Percentiles rank a stretch among this genome's conserved stretches.
Evolutionary conservation across 805 yeast genomes (phyloP).

Genomic region (Kluyveromyces lactis): DNA sequence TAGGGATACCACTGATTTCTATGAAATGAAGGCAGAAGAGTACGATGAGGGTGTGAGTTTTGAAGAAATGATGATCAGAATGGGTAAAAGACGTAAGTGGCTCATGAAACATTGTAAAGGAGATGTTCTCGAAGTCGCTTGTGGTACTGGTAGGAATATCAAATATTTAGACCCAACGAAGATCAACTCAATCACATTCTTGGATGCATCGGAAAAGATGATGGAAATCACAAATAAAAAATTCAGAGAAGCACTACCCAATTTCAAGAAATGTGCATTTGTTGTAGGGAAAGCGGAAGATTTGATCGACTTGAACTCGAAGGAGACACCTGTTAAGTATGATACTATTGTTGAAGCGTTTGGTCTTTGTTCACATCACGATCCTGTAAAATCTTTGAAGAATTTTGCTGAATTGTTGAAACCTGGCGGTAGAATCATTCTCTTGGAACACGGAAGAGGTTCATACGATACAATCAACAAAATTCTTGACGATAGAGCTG

Average conservation of each 20-base stretch:
- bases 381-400: constrained; percentile 74
- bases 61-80: constrained; percentile 38
- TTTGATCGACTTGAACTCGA: constrained; percentile 46
- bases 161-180: constrained; percentile 55
- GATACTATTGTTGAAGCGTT: constrained; percentile 92
- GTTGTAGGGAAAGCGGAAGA: constrained; percentile 89
- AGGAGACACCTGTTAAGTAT: constrained; percentile 43
- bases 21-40: constrained; percentile 66
- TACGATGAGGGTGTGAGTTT: constrained; percentile 72
- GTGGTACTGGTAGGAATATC: constrained; percentile 94
- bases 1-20: constrained; percentile 73
- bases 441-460: constrained; percentile 91
- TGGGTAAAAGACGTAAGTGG: constrained; percentile 65
- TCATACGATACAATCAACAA: constrained; percentile 68
- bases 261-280: constrained; percentile 66
- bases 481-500: constrained; percentile 75
- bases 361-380: constrained; percentile 92
- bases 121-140: constrained; percentile 88
- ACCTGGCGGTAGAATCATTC: constrained; percentile 83
- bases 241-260: constrained; percentile 60
- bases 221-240: constrained; percentile 69
- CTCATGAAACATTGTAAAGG: constrained; percentile 71
- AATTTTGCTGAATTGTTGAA: constrained; percentile 66
- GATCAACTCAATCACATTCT: constrained; percentile 67
- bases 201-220: constrained; percentile 84